These are phyloP conservation scores for Elsinoe ampelina DNA, from an alignment of 2,329 filamentous ascomycete genomes.

Conservation along the genomic window DNA sequence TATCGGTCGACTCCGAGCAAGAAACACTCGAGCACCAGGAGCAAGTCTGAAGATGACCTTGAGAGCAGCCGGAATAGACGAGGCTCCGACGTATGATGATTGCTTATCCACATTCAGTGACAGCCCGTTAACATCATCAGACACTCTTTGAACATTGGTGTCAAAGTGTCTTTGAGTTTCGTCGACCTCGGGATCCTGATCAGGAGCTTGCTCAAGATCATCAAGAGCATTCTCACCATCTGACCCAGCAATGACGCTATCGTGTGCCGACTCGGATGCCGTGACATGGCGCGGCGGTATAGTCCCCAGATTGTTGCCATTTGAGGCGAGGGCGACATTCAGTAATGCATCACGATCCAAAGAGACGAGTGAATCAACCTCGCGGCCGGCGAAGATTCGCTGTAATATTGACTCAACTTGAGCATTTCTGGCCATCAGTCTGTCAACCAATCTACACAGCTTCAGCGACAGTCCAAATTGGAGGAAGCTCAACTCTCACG, in stretches of 20 bases:
- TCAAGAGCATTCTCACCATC: slow-evolving; percentile 46
- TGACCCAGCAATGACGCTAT: slow-evolving; percentile 24
- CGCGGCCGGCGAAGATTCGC: slow-evolving; percentile 34
- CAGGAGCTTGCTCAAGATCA: slow-evolving; percentile 60
- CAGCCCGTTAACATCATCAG: slow-evolving; percentile 26
- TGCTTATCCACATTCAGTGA: slow-evolving; percentile 24
- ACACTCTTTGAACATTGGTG: slow-evolving; percentile 32
- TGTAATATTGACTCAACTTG: slow-evolving; percentile 34
- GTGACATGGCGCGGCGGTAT: slow-evolving; percentile 17
- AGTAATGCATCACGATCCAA: slow-evolving; percentile 38
- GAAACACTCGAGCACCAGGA: slow-evolving; percentile 21
- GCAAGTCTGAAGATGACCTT: slow-evolving; percentile 27
- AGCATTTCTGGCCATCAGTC: slow-evolving; percentile 43
- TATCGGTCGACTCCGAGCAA: slow-evolving; percentile 18
- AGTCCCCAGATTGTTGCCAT: slow-evolving; percentile 31
- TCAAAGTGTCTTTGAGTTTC: slow-evolving; percentile 42
- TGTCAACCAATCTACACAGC: slow-evolving; percentile 47
- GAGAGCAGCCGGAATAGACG: slow-evolving; percentile 26
- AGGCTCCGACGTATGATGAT: slow-evolving; percentile 26
- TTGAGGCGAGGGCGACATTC: slow-evolving; percentile 33
- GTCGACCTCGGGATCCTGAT: slow-evolving; percentile 56
- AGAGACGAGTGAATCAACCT: slow-evolving; percentile 31
- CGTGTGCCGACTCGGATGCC: neutral
- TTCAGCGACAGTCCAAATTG: slow-evolving; percentile 34
- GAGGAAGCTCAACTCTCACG: slow-evolving; percentile 43